These are phyloP conservation scores for Phylloporus scabripes DNA, from an alignment of 768 basidiomycete genomes.

Conservation along the genomic window DNA sequence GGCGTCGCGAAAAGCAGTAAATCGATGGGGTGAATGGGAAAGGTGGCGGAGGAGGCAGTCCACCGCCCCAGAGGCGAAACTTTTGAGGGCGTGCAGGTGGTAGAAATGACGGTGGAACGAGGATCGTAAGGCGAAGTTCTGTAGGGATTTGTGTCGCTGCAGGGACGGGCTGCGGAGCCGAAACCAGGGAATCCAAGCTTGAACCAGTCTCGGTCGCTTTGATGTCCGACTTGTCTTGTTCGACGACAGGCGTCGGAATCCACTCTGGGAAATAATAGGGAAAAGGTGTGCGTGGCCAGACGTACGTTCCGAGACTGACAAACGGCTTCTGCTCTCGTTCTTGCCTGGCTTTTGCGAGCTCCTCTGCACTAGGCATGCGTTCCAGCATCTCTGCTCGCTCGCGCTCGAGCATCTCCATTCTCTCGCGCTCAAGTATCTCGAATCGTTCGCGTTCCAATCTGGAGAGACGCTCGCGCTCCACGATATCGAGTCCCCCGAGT, in stretches of 20 bases:
- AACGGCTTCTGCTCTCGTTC: constrained; percentile 27
- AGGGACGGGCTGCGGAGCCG: constrained; percentile 6
- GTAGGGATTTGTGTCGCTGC: constrained; percentile 19
- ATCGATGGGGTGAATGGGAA: constrained; percentile 24
- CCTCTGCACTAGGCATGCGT: constrained; percentile 30
- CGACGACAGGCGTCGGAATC: constrained; percentile 25
- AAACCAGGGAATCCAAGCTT: constrained; percentile 29
- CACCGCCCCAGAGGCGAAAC: constrained; percentile 70
- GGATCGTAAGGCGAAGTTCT: constrained; percentile 41
- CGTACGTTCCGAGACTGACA: constrained; percentile 26
- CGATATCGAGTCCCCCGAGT: constrained; percentile 22
- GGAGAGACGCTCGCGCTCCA: constrained; percentile 28
- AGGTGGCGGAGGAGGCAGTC: constrained; percentile 40
- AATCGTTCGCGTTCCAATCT: constrained; percentile 27
- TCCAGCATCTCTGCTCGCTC: constrained; percentile 30
- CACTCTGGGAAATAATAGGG: constrained; percentile 33
- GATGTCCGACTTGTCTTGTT: constrained; percentile 21
- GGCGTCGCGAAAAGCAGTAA: constrained; percentile 34
- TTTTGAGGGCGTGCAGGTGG: constrained; percentile 48
- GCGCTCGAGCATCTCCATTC: constrained; percentile 27
- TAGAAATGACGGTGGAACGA: constrained; percentile 56
- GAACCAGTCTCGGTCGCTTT: constrained; percentile 16
- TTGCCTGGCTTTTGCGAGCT: constrained; percentile 28
- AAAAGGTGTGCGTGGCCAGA: constrained; percentile 29
- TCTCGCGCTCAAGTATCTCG: constrained; percentile 28